These are phyloP conservation scores for Teratosphaeria gauchensis DNA, from an alignment of 2,329 filamentous ascomycete genomes.

Conservation along the genomic window DNA sequence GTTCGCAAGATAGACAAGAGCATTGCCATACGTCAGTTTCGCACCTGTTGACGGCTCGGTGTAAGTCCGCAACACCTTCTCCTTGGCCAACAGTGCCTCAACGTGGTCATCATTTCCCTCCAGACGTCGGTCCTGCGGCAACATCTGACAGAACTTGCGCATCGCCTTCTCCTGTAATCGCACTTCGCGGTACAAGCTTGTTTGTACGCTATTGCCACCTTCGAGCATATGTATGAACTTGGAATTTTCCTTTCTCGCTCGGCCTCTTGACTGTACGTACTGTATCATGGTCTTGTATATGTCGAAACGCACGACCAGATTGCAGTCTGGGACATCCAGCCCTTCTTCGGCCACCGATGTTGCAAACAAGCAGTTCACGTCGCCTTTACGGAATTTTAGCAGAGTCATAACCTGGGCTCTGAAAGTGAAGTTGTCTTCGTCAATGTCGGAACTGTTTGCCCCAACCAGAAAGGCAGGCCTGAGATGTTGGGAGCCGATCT, in stretches of 20 bases:
- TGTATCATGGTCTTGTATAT: conserved; percentile 84
- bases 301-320: conserved; percentile 68
- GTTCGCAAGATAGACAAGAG: conserved; percentile 59
- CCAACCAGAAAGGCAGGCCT: conserved; percentile 57
- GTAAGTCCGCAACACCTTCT: conserved; percentile 41
- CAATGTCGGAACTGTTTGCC: conserved; percentile 29
- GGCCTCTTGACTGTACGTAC: conserved; percentile 85
- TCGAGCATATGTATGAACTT: conserved; percentile 82
- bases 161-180: conserved; percentile 51
- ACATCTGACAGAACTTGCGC: conserved; percentile 61
- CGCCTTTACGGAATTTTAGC: conserved; percentile 50
- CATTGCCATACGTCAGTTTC: conserved; percentile 67
- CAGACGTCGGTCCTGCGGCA: conserved; percentile 67
- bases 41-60: conserved; percentile 60
- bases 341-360: conserved; percentile 59
- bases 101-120: conserved; percentile 49
- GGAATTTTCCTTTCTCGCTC: conserved; percentile 69
- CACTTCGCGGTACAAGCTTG: conserved; percentile 48
- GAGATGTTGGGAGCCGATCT: conserved; percentile 49
- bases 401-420: conserved; percentile 66
- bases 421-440: conserved; percentile 56
- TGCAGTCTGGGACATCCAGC: conserved; percentile 57
- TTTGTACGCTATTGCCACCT: conserved; percentile 53
- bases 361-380: conserved; percentile 52
- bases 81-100: conserved; percentile 46